Conservation (phyloP, 805 yeast species). For the Wickerhamomyces bisporus region DNA sequence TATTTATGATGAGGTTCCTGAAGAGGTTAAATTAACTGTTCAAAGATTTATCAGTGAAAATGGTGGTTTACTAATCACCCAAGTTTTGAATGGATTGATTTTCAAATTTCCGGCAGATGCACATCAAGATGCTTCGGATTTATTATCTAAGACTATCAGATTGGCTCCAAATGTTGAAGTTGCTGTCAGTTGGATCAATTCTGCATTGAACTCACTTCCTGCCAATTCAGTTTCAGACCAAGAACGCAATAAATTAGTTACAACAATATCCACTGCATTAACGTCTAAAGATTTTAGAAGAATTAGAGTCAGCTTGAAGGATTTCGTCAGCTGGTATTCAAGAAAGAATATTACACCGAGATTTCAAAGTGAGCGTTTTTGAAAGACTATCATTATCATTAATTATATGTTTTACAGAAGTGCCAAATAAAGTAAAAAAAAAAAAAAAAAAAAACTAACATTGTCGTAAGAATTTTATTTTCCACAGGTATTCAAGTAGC, state of each 20-base stretch:
- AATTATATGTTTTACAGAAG: no score
- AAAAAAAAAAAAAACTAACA: no score
- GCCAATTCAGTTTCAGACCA: slow-evolving; percentile 55
- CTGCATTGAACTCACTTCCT: slow-evolving; percentile 54
- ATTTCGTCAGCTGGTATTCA: slow-evolving; percentile 78
- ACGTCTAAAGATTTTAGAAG: slow-evolving; percentile 67
- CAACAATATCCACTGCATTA: slow-evolving; percentile 53
- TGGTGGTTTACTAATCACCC: slow-evolving; percentile 50
- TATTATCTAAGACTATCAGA: slow-evolving; percentile 58
- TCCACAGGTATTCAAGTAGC: no score
- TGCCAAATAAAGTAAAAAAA: no score
- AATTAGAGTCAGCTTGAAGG: slow-evolving; percentile 65
- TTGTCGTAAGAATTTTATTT: no score
- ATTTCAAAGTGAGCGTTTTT: slow-evolving; percentile 17
- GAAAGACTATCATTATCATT: neutral
- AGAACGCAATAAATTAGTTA: slow-evolving; percentile 62
- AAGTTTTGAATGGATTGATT: slow-evolving; percentile 61
- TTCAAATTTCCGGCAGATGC: slow-evolving; percentile 67
- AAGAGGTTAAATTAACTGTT: slow-evolving; percentile 46
- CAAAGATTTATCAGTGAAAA: slow-evolving; percentile 41
- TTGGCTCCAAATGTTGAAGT: slow-evolving; percentile 38
- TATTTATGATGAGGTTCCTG: slow-evolving; percentile 50
- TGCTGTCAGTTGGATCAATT: slow-evolving; percentile 51
- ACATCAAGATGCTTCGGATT: slow-evolving; percentile 69
- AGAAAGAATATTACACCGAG: slow-evolving; percentile 62